phyloP scores from a whole-genome alignment of 768 basidiomycete species.

The Suillus spraguei region DNA sequence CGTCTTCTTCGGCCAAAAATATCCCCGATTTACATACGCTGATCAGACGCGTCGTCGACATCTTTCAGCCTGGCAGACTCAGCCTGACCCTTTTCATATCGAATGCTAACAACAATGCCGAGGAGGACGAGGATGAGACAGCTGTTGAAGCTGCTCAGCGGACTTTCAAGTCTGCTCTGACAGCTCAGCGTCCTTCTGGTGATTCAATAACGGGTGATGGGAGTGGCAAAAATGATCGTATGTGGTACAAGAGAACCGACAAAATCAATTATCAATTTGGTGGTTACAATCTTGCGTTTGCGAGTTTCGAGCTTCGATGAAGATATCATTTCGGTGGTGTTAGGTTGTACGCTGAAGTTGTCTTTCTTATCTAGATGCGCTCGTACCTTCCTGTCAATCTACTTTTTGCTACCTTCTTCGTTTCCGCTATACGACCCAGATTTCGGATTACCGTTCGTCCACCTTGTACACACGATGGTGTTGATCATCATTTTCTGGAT shows the following conservation, averaged over 20 bases:
- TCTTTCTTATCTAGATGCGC: constrained; percentile 24
- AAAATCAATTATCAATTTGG: constrained; percentile 99
- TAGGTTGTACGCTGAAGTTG: constrained; percentile 20
- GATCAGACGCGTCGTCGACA: constrained; percentile 84
- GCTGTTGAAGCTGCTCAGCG: constrained; percentile 73
- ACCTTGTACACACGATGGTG: constrained; percentile 11
- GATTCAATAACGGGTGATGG: constrained; percentile 19
- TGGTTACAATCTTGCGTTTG: constrained; percentile 88
- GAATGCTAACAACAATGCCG: constrained; percentile 46
- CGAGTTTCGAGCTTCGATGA: constrained; percentile 71
- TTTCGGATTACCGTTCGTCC: constrained; percentile 22
- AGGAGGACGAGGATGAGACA: constrained; percentile 50
- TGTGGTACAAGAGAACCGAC: constrained; percentile 80
- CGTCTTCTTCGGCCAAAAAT: constrained; percentile 30
- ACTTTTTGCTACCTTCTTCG: constrained; percentile 18
- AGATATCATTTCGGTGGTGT: constrained; percentile 14
- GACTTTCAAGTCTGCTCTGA: constrained; percentile 70
- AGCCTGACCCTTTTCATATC: constrained; percentile 92
- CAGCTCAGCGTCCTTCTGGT: constrained; percentile 28
- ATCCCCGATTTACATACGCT: constrained; percentile 82
- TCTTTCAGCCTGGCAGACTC: constrained; percentile 89
- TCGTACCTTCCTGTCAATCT: constrained; percentile 19
- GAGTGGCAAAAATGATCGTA: constrained; percentile 22
- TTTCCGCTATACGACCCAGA: constrained; percentile 10
- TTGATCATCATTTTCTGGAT: constrained; percentile 1